Conservation (phyloP, 371 early-diverging fungal genomes). For the Mortierella sp. region DNA sequence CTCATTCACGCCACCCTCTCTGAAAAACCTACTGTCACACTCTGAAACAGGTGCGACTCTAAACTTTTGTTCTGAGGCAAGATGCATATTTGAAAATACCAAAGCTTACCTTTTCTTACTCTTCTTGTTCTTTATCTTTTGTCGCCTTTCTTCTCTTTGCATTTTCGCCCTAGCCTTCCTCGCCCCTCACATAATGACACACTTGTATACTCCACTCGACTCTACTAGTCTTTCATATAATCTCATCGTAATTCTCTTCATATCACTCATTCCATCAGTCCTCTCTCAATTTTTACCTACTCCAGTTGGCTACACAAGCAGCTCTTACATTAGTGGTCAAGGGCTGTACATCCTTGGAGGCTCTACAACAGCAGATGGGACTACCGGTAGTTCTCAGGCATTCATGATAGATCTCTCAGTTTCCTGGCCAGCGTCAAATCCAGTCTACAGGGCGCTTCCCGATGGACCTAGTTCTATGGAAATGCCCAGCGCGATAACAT, state of each 20-base stretch:
- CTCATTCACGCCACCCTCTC: background rate
- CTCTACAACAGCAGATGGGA: background rate
- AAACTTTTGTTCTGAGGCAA: too few species aligned
- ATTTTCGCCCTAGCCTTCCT: too few species aligned
- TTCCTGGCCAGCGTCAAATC: conserved; percentile 14
- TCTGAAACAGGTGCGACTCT: too few species aligned
- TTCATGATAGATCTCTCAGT: conserved; percentile 24
- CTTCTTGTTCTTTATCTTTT: background rate
- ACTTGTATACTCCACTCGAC: background rate
- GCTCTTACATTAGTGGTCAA: background rate
- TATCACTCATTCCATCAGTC: background rate
- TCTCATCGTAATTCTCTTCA: background rate
- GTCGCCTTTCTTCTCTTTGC: background rate
- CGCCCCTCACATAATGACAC: background rate
- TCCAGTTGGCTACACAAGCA: background rate
- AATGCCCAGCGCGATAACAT: background rate
- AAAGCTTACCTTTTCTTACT: background rate
- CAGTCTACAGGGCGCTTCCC: conserved; percentile 4
- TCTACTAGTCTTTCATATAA: background rate
- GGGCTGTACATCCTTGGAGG: conserved; percentile 5
- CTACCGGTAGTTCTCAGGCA: background rate
- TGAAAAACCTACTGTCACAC: background rate
- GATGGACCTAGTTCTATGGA: conserved; percentile 8
- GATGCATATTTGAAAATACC: background rate
- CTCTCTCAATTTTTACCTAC: too few species aligned